Conservation (phyloP, 1,284 basidiomycete genomes). For the Naganishia cerealis region DNA sequence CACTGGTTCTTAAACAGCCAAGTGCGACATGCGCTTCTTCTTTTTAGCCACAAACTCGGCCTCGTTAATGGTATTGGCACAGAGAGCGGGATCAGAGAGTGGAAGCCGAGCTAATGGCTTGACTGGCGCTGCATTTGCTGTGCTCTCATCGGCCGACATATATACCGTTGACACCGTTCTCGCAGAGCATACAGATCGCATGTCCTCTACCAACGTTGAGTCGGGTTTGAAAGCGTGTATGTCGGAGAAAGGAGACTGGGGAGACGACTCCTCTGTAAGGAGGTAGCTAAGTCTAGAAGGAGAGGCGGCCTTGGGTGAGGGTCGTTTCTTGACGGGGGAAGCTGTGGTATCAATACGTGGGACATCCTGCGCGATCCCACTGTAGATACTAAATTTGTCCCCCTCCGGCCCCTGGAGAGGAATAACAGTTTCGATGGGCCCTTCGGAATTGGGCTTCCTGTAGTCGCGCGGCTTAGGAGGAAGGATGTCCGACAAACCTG, state of each 20-base stretch:
- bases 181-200: neutral
- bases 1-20: conserved; percentile 1
- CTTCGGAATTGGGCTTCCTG: too few species aligned
- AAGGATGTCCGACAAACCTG: conserved; percentile 7
- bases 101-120: neutral
- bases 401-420: neutral
- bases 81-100: neutral
- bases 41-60: neutral
- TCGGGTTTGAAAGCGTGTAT: neutral
- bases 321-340: neutral
- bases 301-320: neutral
- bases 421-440: neutral
- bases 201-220: neutral
- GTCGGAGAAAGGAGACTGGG: conserved; percentile 18
- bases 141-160: neutral
- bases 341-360: neutral
- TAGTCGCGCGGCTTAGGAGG: neutral
- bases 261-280: conserved; percentile 1
- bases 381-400: conserved; percentile 1
- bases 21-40: conserved; percentile 22
- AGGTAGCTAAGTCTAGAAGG: conserved; percentile 24
- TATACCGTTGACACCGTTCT: neutral
- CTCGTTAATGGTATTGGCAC: neutral
- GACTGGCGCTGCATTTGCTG: neutral
- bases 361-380: conserved; percentile 3